Evolutionary conservation across 352 stramenopile species (phyloP), one percentile per base, ranked within the genome.

Genomic region (Albugo candida): DNA sequence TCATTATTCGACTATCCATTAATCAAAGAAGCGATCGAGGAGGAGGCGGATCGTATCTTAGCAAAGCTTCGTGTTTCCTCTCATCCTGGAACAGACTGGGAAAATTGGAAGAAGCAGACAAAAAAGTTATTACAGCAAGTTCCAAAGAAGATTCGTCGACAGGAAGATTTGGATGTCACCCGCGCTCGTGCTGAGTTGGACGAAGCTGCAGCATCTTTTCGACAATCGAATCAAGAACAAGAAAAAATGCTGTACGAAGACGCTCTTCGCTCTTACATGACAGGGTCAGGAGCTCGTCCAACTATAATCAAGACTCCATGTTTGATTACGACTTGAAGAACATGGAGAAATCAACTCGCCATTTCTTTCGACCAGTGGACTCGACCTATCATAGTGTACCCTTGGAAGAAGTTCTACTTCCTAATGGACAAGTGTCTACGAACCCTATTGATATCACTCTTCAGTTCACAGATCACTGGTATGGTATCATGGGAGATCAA

Each of bases 381-480:
- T 49, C 38, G 48, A 53, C 40, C 19, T 37, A 47, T 41, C 17
- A 44, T 14, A 1, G 39, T 2, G 40, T 53, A 17, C 39, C 40
- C 16, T 49, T 53, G 27, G 11, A 53, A 5, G 48, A 38, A 20
- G 36, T 53, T n/a, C 18, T 31, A 47, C 24, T 31, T 31, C 24
- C 3, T 10, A 31, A 3, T 31, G 24, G 24, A 31, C 41, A 44
- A 34, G 36, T 53, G 40, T 53, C 48, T 13, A 40, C 48, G 16
- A 53, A 53, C n/a, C 48, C 38, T 37, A 24, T 49, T n/a, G 39
- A 53, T 27, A 53, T 53, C 17, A 41, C 48, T 34, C 39, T 53
- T 3, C 38, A 44, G 13, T 53, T 53, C 38, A 31, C 48, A 5
- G 39, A 53, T 19, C 39, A 53, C 40, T 53, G 48, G 48, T 41